Conservation (phyloP, 352 stramenopile genomes). For the Globisporangium nunn region DNA sequence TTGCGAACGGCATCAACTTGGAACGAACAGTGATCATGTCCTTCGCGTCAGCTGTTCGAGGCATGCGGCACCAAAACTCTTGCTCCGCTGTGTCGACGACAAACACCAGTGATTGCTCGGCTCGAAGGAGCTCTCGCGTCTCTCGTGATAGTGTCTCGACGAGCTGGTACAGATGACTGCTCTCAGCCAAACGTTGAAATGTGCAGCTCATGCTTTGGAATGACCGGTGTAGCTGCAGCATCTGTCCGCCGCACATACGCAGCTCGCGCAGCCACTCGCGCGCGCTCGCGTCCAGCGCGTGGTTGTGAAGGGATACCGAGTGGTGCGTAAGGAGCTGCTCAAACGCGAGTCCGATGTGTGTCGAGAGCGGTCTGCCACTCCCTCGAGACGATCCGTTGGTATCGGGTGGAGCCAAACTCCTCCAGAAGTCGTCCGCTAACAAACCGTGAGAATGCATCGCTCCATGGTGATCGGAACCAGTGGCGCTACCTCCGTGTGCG, state of each 20-base stretch:
- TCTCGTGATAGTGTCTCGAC: slow-evolving; percentile 42
- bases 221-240: slow-evolving; percentile 46
- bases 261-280: slow-evolving; percentile 59
- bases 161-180: slow-evolving; percentile 53
- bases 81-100: slow-evolving; percentile 64
- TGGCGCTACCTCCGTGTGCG: background rate
- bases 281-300: slow-evolving; percentile 41
- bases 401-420: slow-evolving; percentile 28
- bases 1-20: slow-evolving; percentile 24
- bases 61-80: slow-evolving; percentile 71
- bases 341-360: slow-evolving; percentile 49
- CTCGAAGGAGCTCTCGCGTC: slow-evolving; percentile 33
- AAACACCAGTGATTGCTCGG: slow-evolving; percentile 62
- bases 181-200: slow-evolving; percentile 46
- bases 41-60: slow-evolving; percentile 11
- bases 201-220: slow-evolving; percentile 53
- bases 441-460: slow-evolving; percentile 2
- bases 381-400: slow-evolving; percentile 10
- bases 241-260: slow-evolving; percentile 37
- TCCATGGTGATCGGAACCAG: background rate
- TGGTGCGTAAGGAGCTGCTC: slow-evolving; percentile 49
- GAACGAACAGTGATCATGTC: slow-evolving; percentile 37
- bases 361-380: slow-evolving; percentile 22
- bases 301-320: slow-evolving; percentile 40
- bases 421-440: slow-evolving; percentile 51